phyloP scores from a whole-genome alignment of 2,329 filamentous ascomycete species.

The Verticillium zaregamsianum region DNA sequence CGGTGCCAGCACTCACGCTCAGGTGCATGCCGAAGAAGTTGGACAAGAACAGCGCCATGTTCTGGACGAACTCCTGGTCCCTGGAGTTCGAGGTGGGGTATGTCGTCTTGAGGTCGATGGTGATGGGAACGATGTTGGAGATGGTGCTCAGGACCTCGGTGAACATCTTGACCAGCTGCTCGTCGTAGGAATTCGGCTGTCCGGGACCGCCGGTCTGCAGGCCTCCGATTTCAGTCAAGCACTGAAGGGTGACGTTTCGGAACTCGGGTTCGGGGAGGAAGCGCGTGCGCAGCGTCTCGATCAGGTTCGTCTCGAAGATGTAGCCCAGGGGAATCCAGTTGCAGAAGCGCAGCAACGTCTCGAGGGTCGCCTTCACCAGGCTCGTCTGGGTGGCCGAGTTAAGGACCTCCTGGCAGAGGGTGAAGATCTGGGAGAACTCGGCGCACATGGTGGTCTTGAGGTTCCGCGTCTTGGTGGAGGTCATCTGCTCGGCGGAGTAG shows the following conservation, averaged over 20 bases:
- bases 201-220: constrained; percentile 74
- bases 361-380: constrained; percentile 91
- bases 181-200: constrained; percentile 74
- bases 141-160: constrained; percentile 93
- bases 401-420: constrained; percentile 92
- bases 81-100: constrained; percentile 87
- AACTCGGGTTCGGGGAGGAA: constrained; percentile 94
- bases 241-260: constrained; percentile 94
- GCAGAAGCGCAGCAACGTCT: constrained; percentile 91
- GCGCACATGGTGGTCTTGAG: constrained; percentile 98
- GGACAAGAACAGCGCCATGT: constrained; percentile 89
- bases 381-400: constrained; percentile 84
- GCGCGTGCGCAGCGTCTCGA: constrained; percentile 86
- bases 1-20: constrained; percentile 50
- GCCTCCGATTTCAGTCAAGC: constrained; percentile 93
- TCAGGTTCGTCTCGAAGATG: constrained; percentile 96
- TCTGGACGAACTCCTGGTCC: constrained; percentile 97
- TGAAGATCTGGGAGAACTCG: constrained; percentile 98
- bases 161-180: constrained; percentile 97
- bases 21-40: constrained; percentile 97
- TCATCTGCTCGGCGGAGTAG: constrained; percentile 98
- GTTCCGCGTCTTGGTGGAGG: constrained; percentile 93
- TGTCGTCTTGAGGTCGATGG: constrained; percentile 84
- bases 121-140: constrained; percentile 85
- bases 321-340: constrained; percentile 99